Percentiles rank a stretch among this genome's conserved stretches.
These are phyloP conservation scores for Blastocystis sp. DNA, from an alignment of 352 stramenopile genomes.

Conservation along the genomic window DNA sequence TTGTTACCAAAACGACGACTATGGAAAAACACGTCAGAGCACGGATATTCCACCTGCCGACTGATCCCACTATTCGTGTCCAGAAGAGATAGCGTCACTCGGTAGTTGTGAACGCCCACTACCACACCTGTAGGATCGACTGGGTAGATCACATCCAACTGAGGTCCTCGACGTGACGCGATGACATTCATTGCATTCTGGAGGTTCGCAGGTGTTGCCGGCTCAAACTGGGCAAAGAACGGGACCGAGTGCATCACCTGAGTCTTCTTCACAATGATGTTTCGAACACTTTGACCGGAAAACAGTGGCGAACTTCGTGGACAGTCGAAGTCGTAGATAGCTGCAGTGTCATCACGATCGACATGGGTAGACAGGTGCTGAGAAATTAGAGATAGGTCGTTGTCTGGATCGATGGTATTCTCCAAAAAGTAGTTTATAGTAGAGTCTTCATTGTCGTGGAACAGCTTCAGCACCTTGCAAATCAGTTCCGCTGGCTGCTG, in stretches of 20 bases:
- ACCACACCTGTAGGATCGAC: constrained; percentile 49
- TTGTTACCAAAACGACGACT: constrained; percentile 43
- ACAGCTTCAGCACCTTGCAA: constrained; percentile 34
- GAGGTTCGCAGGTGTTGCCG: constrained; percentile 5
- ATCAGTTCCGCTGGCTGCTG: background rate
- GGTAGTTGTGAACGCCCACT: background rate
- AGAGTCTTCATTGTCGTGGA: constrained; percentile 7
- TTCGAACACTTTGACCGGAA: constrained; percentile 26
- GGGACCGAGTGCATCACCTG: constrained; percentile 57
- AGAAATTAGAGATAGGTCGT: background rate
- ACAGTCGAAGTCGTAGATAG: constrained; percentile 47
- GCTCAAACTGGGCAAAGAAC: constrained; percentile 50
- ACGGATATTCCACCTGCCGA: constrained; percentile 21
- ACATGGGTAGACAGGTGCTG: background rate
- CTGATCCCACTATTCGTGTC: constrained; percentile 54
- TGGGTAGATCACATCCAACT: constrained; percentile 41
- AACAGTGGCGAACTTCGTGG: constrained; percentile 30
- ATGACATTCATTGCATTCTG: constrained; percentile 18
- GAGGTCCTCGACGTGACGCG: background rate
- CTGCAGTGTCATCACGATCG: background rate
- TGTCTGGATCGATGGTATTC: background rate
- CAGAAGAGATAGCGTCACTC: constrained; percentile 14
- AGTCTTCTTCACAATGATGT: constrained; percentile 49
- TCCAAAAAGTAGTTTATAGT: constrained; percentile 17
- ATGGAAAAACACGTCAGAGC: constrained; percentile 29